phyloP scores from a whole-genome alignment of 177 flowering plant genomes.

The Vitis hybrid region DNA sequence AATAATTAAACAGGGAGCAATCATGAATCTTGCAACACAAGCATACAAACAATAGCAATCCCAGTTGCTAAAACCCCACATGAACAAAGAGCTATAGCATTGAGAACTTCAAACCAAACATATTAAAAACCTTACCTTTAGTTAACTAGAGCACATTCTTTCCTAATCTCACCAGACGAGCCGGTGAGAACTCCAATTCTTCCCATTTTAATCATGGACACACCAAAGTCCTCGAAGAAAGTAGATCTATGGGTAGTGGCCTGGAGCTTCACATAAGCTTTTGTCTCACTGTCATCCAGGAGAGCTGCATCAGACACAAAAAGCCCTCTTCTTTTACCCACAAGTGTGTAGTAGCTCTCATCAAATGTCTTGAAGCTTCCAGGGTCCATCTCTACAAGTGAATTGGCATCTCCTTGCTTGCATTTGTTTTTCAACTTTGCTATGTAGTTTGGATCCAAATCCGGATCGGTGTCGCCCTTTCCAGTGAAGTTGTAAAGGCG shows the following conservation, averaged over 20 bases:
- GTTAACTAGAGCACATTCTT: constrained; percentile 33
- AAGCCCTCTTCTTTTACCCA: constrained; percentile 49
- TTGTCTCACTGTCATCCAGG: constrained; percentile 35
- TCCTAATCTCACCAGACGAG: constrained; percentile 43
- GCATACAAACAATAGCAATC: no score
- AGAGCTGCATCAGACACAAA: constrained; percentile 58
- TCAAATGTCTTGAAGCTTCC: constrained; percentile 55
- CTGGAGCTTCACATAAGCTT: constrained; percentile 27
- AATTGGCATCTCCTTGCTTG: constrained; percentile 16
- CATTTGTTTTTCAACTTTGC: constrained; percentile 38
- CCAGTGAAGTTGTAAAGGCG: constrained; percentile 86
- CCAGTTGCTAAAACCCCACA: no score
- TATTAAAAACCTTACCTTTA: not conserved
- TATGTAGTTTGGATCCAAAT: constrained; percentile 45
- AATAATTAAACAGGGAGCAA: no score
- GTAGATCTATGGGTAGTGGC: constrained; percentile 6
- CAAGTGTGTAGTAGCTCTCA: constrained; percentile 31
- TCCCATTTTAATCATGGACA: constrained; percentile 51
- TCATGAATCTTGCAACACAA: no score
- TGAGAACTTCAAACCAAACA: no score
- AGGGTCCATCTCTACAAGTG: constrained; percentile 57
- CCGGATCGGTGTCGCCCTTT: constrained; percentile 56
- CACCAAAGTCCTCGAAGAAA: constrained; percentile 46
- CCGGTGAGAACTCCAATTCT: constrained; percentile 43
- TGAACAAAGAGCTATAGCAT: no score